These are phyloP conservation scores for Lycium ferocissimum DNA, from an alignment of 257 asterid species.

Conservation along the genomic window DNA sequence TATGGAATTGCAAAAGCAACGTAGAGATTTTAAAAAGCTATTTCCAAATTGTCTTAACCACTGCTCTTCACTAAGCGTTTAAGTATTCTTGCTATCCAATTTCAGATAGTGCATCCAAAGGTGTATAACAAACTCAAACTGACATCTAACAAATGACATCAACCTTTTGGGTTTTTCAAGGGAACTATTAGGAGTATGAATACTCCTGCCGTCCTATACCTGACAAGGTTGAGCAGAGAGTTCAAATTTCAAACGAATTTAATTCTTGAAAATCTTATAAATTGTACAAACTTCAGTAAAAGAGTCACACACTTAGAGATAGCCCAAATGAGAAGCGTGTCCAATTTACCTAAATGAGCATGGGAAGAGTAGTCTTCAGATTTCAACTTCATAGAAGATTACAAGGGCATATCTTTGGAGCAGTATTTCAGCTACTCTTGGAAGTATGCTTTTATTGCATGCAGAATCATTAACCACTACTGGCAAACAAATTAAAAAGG, in stretches of 20 bases:
- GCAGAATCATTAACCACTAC: not conserved
- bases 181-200: slow-evolving; percentile 8
- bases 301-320: not conserved
- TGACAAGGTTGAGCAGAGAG: slow-evolving; percentile 8
- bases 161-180: not conserved
- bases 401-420: slow-evolving; percentile 3
- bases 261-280: not conserved
- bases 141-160: not conserved
- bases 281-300: not conserved
- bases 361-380: not conserved
- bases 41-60: not conserved
- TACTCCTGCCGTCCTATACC: not conserved
- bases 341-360: slow-evolving; percentile 19
- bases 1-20: not conserved
- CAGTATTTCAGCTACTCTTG: not conserved
- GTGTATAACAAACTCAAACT: slow-evolving; percentile 5
- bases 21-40: not conserved
- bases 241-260: not conserved
- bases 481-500: not conserved
- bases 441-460: not conserved
- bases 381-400: not conserved
- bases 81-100: not conserved
- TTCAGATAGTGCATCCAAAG: slow-evolving; percentile 8
- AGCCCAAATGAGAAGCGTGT: not conserved
- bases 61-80: not conserved